Base-by-base conservation (phyloP, 306 rosid genomes). In the Styphnolobium japonicum region DNA sequence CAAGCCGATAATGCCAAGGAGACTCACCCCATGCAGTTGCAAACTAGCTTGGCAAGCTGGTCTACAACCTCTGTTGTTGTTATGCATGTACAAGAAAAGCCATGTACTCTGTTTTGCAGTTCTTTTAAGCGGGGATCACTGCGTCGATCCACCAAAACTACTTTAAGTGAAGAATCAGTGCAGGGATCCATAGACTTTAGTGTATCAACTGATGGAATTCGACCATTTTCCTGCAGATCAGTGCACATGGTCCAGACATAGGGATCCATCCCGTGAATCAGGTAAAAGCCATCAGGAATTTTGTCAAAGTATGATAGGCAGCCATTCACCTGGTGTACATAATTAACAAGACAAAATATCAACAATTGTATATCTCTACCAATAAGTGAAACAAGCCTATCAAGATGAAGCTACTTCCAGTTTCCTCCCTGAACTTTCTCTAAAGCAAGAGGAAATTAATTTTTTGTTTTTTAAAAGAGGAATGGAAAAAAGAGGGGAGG, bases 201-300 rank as follows among this genome's bases (percentile, higher is more conserved):
- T 11, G 85, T 84, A 43, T 90, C 97, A 66, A 90, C 66, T 11
- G 97, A 86, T 53, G 97, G 97, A 80, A 92, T 87, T 43, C 93
- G 93, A 71, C 94, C 92, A 83, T 75, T 88, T 46, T 92, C 97
- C 70, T 80, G 90, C 84, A 84, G 75, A 86, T 88, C 92, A 80
- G 87, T 90, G 84, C 97, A 92, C 82, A 92, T 45, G 7, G 87
- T 74, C 97, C 97, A 92, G 23, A 92, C 77, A 86, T 88, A 88
- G 31, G 94, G 90, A 84, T 88, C 88, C 90, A 92, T 85, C 67
- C 97, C 97, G 72, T 77, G 85, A 83, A 92, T 89, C 53, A 87
- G 77, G 81, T 90, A 90, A 88, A 90, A 92, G 40, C 93, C 97
- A 86, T 92, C 94, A 19, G 93, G 93, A 81, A 92, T 84, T 87